Base-by-base conservation (phyloP, 1,284 basidiomycete genomes). In the Cutaneotrichosporon cavernicola region DNA sequence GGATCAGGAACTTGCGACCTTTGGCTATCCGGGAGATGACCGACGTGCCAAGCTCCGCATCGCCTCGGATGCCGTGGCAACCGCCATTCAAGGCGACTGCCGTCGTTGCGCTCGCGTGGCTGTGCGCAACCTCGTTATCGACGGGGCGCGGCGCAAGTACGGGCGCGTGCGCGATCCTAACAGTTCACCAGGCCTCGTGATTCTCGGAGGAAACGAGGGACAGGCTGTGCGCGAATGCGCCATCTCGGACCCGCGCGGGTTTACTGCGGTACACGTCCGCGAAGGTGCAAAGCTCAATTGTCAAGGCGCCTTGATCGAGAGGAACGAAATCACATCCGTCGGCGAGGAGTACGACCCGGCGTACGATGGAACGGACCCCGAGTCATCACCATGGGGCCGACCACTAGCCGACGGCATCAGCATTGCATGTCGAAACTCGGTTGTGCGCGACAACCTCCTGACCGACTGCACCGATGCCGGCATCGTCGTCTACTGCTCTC, bases 1-100 rank as follows among this genome's bases (percentile, higher is more conserved):
- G 8, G 79, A 82, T 61, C 83, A 84, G 67, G 81, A 82, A 60
- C 69, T 84, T 30, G 78, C 80, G 21, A 84, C 83, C 4, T 71
- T 72, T 52, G 83, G 82, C 3, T 81, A 82, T 62, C 83, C 83
- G 1, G 74, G 73, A 4, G 81, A 76, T 22, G 72, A 76, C 16
- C 72, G 78, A 18, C 73, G 82, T 34, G 83, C 83, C 0, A 76
- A 67, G 11, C 65, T 84, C 5, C 64, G 73, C 7, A 74, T 83
- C 31, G 73, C 74, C 22, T 77, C 76, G 4, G 65, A 69, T 13
- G 53, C 73, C 9, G 61, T 74, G 2, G 74, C 68, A 1, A 80
- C 77, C 0, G 77, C 76, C 0, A 68, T 81, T 1, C 79, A 81
- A 58, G 81, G 81, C 5, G 81, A 82, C 67, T 82, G 81, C 65